These are phyloP conservation scores for Trichoderma sp. DNA, from an alignment of 2,329 filamentous ascomycete species.

Conservation along the genomic window DNA sequence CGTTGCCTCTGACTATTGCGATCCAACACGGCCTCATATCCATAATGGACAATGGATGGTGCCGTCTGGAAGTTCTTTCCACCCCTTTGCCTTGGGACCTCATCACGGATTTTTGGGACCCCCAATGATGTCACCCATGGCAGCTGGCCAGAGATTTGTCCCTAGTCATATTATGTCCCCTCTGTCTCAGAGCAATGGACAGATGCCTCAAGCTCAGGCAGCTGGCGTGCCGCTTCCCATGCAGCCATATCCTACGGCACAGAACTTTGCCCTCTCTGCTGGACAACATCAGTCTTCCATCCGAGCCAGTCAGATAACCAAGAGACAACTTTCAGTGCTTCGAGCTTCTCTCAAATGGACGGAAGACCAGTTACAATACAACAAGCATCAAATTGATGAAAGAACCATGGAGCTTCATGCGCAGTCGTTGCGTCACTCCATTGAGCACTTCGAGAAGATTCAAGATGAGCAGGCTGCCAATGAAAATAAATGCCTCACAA, in stretches of 20 bases:
- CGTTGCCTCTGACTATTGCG: conserved; percentile 51
- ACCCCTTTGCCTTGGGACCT: conserved; percentile 39
- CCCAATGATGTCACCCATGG: conserved; percentile 35
- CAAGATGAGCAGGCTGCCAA: conserved; percentile 50
- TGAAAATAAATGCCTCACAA: conserved; percentile 51
- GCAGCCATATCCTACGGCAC: conserved; percentile 10
- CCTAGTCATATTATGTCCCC: conserved; percentile 36
- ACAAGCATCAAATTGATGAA: conserved; percentile 66
- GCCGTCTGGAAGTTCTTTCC: conserved; percentile 36
- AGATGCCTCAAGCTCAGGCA: conserved; percentile 31
- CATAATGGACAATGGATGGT: conserved; percentile 52
- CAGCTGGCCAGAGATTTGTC: conserved; percentile 30
- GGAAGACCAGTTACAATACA: conserved; percentile 63
- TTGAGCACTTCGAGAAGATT: conserved; percentile 55
- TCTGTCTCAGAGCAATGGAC: conserved; percentile 29
- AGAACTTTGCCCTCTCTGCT: conserved; percentile 30
- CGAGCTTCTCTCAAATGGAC: conserved; percentile 58
- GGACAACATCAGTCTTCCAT: conserved; percentile 61
- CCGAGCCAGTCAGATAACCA: conserved; percentile 63
- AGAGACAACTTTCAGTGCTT: conserved; percentile 59
- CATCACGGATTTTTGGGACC: conserved; percentile 37
- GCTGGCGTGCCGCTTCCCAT: conserved; percentile 4
- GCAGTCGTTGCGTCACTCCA: conserved; percentile 48
- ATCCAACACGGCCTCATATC: conserved; percentile 50
- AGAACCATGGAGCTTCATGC: conserved; percentile 52